phyloP scores from a whole-genome alignment of 2,329 filamentous ascomycete genomes.

The Fusarium austroafricanum region DNA sequence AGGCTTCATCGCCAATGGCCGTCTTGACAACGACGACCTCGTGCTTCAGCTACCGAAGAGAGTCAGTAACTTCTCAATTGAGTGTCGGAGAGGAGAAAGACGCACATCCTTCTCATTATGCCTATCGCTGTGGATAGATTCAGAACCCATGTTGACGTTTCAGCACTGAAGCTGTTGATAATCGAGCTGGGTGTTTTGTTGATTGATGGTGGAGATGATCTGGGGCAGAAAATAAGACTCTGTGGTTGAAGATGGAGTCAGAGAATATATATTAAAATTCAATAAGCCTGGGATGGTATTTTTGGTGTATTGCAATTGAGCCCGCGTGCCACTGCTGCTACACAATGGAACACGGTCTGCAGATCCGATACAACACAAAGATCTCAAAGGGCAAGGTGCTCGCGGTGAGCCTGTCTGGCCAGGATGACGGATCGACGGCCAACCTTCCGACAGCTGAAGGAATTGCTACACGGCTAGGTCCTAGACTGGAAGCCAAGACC shows the following conservation, averaged over 20 bases:
- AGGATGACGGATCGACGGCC: conserved; percentile 40
- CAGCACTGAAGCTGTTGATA: conserved; percentile 14
- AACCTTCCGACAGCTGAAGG: conserved; percentile 30
- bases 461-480: not conserved
- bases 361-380: conserved; percentile 38
- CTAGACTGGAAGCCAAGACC: conserved; percentile 22
- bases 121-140: conserved; percentile 32
- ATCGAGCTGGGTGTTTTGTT: conserved; percentile 2
- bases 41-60: conserved; percentile 1
- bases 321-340: conserved; percentile 7
- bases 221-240: not conserved
- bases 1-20: conserved; percentile 44
- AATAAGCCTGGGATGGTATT: conserved; percentile 1
- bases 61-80: not conserved
- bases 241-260: not conserved
- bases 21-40: conserved; percentile 36
- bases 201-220: conserved; percentile 19
- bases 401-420: conserved; percentile 2
- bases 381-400: conserved; percentile 27
- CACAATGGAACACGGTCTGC: conserved; percentile 39
- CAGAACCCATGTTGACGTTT: conserved; percentile 35
- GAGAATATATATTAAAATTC: conserved; percentile 31
- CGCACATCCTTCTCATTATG: conserved; percentile 30
- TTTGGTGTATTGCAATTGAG: not conserved
- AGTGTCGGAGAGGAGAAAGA: not conserved